Evolutionary conservation across 768 basidiomycete species (phyloP).

Genomic region (Calocybe indica): DNA sequence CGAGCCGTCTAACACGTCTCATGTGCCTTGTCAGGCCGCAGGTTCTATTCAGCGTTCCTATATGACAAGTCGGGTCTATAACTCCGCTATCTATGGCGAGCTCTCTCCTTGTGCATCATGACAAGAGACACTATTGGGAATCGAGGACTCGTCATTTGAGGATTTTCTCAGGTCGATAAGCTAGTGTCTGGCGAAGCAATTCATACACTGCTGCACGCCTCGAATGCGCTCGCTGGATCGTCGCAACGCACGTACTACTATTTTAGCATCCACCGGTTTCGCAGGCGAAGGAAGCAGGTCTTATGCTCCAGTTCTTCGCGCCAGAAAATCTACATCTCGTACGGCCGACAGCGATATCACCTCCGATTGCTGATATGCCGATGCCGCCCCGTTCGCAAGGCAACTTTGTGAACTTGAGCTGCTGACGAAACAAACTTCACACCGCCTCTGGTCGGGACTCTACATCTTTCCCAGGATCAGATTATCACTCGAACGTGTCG

Average conservation of each 20-base stretch:
- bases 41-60: constrained; percentile 32
- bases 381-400: too few relatives aligned
- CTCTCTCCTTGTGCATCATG: constrained; percentile 35
- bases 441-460: too few relatives aligned
- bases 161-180: constrained; percentile 26
- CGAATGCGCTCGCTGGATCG: constrained; percentile 34
- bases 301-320: constrained; percentile 18
- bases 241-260: constrained; percentile 33
- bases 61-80: constrained; percentile 25
- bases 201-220: constrained; percentile 11
- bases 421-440: too few relatives aligned
- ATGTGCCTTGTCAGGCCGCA: constrained; percentile 42
- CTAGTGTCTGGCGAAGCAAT: constrained; percentile 24
- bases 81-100: constrained; percentile 17
- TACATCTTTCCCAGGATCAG: too few relatives aligned
- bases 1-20: constrained; percentile 39
- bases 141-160: constrained; percentile 5
- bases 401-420: too few relatives aligned
- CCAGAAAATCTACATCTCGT: too few relatives aligned
- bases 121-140: constrained; percentile 34
- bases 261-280: constrained; percentile 59
- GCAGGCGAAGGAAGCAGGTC: constrained; percentile 43
- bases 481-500: too few relatives aligned
- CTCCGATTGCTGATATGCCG: too few relatives aligned
- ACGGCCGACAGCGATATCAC: too few relatives aligned